Conservation (phyloP, 1,284 basidiomycete genomes). For the Tylopilus orsonianus region DNA sequence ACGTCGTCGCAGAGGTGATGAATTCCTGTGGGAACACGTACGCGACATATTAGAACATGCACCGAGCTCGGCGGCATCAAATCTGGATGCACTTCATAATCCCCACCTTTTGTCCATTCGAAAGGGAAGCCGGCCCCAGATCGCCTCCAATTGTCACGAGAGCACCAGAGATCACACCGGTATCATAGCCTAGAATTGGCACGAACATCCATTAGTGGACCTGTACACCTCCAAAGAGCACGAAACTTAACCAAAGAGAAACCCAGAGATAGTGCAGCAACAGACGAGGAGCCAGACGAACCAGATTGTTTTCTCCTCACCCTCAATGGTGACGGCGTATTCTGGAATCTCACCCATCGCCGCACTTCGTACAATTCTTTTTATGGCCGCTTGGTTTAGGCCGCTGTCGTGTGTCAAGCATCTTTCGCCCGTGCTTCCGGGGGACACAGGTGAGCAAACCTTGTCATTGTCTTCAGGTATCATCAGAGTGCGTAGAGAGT, state of each 20-base stretch:
- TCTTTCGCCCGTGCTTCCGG: constrained; percentile 5
- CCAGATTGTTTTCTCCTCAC: constrained; percentile 67
- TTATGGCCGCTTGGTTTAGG: constrained; percentile 7
- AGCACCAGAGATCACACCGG: constrained; percentile 78
- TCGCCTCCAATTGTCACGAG: constrained; percentile 73
- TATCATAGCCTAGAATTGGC: constrained; percentile 69
- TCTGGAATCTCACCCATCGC: constrained; percentile 57
- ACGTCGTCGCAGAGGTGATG: constrained; percentile 78
- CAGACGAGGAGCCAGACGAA: constrained; percentile 70
- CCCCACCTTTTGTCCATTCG: constrained; percentile 64
- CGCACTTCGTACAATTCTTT: constrained; percentile 16
- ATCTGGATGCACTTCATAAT: no score
- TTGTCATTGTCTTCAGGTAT: not conserved
- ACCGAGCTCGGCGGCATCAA: not conserved
- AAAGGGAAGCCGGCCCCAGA: constrained; percentile 58
- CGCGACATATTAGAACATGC: not conserved
- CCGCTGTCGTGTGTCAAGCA: not conserved
- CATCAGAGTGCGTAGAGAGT: no score
- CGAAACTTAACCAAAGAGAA: constrained; percentile 63
- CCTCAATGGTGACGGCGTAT: constrained; percentile 61
- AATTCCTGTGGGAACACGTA: constrained; percentile 55
- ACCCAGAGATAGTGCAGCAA: constrained; percentile 70
- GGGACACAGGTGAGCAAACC: not conserved
- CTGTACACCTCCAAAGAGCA: not conserved
- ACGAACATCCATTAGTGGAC: constrained; percentile 1